These are phyloP conservation scores for Termitomyces sp. DNA, from an alignment of 768 basidiomycete genomes.

Conservation along the genomic window DNA sequence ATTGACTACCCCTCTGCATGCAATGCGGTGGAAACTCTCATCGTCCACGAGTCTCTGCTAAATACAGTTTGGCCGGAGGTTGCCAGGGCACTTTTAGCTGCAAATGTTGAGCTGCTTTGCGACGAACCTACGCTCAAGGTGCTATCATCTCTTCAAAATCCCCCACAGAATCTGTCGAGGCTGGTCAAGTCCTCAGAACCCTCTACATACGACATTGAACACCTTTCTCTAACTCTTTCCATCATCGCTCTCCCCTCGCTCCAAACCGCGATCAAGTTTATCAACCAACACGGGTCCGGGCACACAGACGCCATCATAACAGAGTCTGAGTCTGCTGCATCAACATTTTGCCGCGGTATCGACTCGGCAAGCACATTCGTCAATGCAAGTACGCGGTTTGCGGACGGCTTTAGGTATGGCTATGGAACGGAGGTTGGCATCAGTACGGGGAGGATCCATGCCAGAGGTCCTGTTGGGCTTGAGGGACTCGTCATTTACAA, in stretches of 20 bases:
- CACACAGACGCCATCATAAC: slow-evolving; percentile 95
- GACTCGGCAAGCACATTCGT: slow-evolving; percentile 92
- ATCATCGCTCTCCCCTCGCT: slow-evolving; percentile 76
- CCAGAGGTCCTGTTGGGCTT: slow-evolving; percentile 92
- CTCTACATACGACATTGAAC: slow-evolving; percentile 83
- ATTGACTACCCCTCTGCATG: slow-evolving; percentile 95
- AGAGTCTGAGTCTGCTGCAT: slow-evolving; percentile 62
- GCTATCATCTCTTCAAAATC: slow-evolving; percentile 38
- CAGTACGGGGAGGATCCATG: slow-evolving; percentile 94
- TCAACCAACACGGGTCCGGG: slow-evolving; percentile 91
- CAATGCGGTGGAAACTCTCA: slow-evolving; percentile 87
- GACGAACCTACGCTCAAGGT: slow-evolving; percentile 64
- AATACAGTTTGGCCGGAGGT: slow-evolving; percentile 79
- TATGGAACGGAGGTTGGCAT: slow-evolving; percentile 99
- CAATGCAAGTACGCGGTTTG: slow-evolving; percentile 94
- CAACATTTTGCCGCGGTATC: slow-evolving; percentile 81
- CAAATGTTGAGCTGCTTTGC: slow-evolving; percentile 77
- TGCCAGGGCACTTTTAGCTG: slow-evolving; percentile 65
- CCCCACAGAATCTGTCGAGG: slow-evolving; percentile 37
- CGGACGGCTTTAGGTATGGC: slow-evolving; percentile 95
- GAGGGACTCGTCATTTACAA: slow-evolving; percentile 96
- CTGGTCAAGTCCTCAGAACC: slow-evolving; percentile 53
- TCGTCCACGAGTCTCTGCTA: slow-evolving; percentile 77
- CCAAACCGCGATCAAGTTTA: slow-evolving; percentile 75
- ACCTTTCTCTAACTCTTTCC: slow-evolving; percentile 82